Conservation (phyloP, 805 yeast species). For the Lachancea cidri region DNA sequence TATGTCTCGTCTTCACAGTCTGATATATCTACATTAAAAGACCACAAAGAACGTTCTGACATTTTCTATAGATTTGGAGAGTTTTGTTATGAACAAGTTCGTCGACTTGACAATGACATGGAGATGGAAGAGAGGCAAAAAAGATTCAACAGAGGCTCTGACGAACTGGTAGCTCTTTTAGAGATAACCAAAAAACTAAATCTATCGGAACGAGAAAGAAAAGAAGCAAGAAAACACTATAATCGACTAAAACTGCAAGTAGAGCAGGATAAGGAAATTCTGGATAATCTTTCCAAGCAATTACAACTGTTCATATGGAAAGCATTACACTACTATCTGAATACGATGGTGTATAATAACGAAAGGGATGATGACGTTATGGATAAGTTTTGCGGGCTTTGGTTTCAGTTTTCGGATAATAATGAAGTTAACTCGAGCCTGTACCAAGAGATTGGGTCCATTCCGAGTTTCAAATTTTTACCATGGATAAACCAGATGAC, state of each 20-base stretch:
- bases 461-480: slow-evolving; percentile 60
- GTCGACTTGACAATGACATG: slow-evolving; percentile 39
- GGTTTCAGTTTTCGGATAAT: slow-evolving; percentile 61
- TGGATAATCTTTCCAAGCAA: slow-evolving; percentile 35
- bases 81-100: slow-evolving; percentile 65
- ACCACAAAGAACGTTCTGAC: slow-evolving; percentile 34
- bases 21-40: slow-evolving; percentile 12
- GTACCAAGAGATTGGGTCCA: slow-evolving; percentile 29
- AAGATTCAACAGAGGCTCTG: slow-evolving; percentile 38
- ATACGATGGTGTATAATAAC: slow-evolving; percentile 43
- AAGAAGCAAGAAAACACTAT: slow-evolving; percentile 48
- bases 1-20: slow-evolving; percentile 43
- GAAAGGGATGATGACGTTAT: slow-evolving; percentile 48
- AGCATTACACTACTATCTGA: slow-evolving; percentile 56
- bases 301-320: slow-evolving; percentile 42
- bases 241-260: slow-evolving; percentile 45
- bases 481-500: slow-evolving; percentile 82
- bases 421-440: slow-evolving; percentile 42
- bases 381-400: slow-evolving; percentile 75
- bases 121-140: slow-evolving; percentile 39
- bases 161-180: slow-evolving; percentile 48
- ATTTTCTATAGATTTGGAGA: slow-evolving; percentile 59
- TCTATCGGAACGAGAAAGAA: slow-evolving; percentile 43
- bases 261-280: slow-evolving; percentile 45
- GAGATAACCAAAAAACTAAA: slow-evolving; percentile 38